These are phyloP conservation scores for Stephania cephalantha DNA, from an alignment of 164 flowering plant species.

Conservation along the genomic window DNA sequence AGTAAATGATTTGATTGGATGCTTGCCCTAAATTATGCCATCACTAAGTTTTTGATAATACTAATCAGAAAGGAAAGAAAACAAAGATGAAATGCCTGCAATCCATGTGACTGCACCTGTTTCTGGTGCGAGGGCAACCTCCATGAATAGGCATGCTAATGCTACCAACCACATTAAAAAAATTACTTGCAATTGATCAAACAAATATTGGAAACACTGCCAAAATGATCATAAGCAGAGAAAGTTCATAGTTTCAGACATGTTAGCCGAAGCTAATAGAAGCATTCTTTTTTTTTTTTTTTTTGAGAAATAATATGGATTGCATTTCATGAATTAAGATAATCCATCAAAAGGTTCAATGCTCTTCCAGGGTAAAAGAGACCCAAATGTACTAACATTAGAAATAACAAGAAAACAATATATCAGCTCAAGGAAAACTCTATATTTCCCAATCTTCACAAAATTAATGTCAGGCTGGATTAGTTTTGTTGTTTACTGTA, in stretches of 20 bases:
- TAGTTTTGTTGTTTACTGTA: no score
- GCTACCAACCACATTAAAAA: background rate
- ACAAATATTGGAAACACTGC: background rate
- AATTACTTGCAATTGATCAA: background rate
- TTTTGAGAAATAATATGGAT: no score
- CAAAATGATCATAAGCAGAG: background rate
- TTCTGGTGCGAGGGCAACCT: background rate
- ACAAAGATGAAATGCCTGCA: no score
- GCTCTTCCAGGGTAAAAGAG: background rate
- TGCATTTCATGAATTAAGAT: no score
- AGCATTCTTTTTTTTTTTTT: background rate
- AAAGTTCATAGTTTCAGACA: background rate
- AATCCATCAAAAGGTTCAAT: background rate
- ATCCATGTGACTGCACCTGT: background rate
- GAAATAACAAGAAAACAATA: background rate
- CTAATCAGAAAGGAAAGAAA: background rate
- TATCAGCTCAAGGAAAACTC: background rate
- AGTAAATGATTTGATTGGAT: background rate
- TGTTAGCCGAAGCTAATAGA: background rate
- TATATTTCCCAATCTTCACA: background rate
- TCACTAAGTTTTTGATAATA: background rate
- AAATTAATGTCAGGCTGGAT: background rate
- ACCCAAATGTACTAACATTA: background rate
- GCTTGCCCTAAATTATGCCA: background rate
- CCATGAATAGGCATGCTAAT: no score